Conservation (phyloP, 1,284 basidiomycete genomes). For the Wallemia hederae region DNA sequence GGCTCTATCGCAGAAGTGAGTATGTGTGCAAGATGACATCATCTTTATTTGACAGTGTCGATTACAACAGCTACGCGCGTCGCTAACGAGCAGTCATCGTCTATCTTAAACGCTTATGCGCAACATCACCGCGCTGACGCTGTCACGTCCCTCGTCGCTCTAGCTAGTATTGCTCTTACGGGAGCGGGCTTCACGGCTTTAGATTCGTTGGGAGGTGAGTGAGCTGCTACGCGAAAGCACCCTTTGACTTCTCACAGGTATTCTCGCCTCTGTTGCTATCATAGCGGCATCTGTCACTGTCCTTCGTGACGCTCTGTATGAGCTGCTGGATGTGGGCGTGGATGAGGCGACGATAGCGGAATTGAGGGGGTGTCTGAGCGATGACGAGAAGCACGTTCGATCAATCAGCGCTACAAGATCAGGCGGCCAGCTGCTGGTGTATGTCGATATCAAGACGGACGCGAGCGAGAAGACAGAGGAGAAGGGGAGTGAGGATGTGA, state of each 20-base stretch:
- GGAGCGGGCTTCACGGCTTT: slow-evolving; percentile 13
- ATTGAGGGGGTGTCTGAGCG: neutral
- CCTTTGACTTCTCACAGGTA: neutral
- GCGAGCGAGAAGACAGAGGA: no score
- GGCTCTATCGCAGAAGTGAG: slow-evolving; percentile 10
- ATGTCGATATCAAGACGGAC: no score
- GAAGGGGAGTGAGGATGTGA: no score
- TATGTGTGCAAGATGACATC: neutral
- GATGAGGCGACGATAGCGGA: neutral
- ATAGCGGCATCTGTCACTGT: neutral
- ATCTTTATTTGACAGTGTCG: neutral
- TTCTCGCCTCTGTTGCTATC: neutral
- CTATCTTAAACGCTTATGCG: slow-evolving; percentile 10
- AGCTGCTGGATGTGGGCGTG: neutral
- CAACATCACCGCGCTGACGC: slow-evolving; percentile 14
- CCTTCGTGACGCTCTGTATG: neutral
- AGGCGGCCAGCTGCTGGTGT: neutral
- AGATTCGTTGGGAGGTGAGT: slow-evolving; percentile 12
- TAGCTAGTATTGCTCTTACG: slow-evolving; percentile 6
- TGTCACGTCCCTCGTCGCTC: slow-evolving; percentile 3
- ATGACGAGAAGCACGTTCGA: neutral
- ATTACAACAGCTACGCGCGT: neutral
- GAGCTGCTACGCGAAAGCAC: neutral
- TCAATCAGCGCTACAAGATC: neutral
- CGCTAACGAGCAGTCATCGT: neutral